These are phyloP conservation scores for Rubus parviflorus DNA, from an alignment of 306 rosid species.

Conservation along the genomic window DNA sequence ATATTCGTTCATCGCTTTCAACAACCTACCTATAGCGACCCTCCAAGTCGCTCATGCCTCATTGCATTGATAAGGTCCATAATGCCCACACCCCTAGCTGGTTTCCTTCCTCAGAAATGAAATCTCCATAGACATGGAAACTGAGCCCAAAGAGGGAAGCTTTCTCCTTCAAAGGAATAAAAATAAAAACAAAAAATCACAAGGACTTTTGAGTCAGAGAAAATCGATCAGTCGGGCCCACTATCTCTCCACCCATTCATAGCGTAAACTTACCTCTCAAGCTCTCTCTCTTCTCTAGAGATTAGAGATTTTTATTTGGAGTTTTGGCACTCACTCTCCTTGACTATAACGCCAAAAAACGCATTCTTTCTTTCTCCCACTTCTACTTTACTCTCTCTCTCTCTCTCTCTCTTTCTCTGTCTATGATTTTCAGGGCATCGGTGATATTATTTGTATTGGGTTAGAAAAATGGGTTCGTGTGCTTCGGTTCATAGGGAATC, in stretches of 20 bases:
- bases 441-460: conserved; percentile 7
- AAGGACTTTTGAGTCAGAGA: no score
- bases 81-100: neutral
- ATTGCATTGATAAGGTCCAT: neutral
- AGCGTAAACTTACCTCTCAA: conserved; percentile 44
- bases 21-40: neutral
- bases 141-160: neutral
- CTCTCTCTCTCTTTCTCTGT: conserved; percentile 30
- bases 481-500: conserved; percentile 54
- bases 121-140: neutral
- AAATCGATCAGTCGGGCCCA: no score
- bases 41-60: neutral
- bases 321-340: conserved; percentile 27
- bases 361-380: conserved; percentile 30
- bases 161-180: neutral
- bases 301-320: neutral
- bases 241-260: neutral
- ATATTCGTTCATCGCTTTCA: neutral
- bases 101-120: neutral
- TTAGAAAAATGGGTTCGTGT: conserved; percentile 69
- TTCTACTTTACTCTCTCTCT: conserved; percentile 25
- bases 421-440: conserved; percentile 37
- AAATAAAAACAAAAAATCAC: neutral
- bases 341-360: conserved; percentile 52
- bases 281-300: conserved; percentile 26